Evolutionary conservation across 805 yeast genomes (phyloP), one percentile per base, ranked within the genome.

Genomic region (Candida golubevii): DNA sequence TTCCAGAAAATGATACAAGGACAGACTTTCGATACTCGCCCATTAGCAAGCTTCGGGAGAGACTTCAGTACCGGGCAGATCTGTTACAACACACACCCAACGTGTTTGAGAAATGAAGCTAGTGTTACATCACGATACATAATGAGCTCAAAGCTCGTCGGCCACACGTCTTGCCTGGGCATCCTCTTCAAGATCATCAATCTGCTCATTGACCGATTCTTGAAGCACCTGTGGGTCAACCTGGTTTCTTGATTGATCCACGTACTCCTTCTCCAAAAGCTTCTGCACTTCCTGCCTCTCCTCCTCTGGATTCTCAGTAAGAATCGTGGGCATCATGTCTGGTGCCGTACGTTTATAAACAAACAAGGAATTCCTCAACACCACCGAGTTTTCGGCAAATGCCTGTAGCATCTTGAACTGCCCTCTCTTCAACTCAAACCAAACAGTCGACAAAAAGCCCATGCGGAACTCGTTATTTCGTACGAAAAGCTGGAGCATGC

Each of bases 1-100:
- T 69, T 7, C 74, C 74, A 1, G 55, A 56, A 8, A 65, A 61
- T 11, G 62, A 59, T 10, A 61, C 53, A 10, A 32, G 51, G 28
- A 38, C 48, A 26, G 59, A 58, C 33, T 62, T 69, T 8, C 52
- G 50, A 45, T 58, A 63, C 39, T 65, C 72, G 0, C 69, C 72
- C 0, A 55, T 60, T 12, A 47, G 55, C 34, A 59, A 55, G 36
- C 46, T 69, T 26, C 60, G 59, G 36, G 65, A 65, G 35, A 45
- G 68, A 36, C 47, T 48, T 13, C 43, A 44, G 27, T 33, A 38
- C 12, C 36, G 44, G 7, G 35, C 44, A 8, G 42, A 35, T 8
- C 35, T 49, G 4, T 33, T 47, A 12, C 30, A 42, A 33, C 30
- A 39, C 15, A 33, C 41, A 8, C 27, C 41, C 11, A 31, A 33